Base-by-base conservation (phyloP, 345 rosid genomes). In the Erysimum cheiranthoides region DNA sequence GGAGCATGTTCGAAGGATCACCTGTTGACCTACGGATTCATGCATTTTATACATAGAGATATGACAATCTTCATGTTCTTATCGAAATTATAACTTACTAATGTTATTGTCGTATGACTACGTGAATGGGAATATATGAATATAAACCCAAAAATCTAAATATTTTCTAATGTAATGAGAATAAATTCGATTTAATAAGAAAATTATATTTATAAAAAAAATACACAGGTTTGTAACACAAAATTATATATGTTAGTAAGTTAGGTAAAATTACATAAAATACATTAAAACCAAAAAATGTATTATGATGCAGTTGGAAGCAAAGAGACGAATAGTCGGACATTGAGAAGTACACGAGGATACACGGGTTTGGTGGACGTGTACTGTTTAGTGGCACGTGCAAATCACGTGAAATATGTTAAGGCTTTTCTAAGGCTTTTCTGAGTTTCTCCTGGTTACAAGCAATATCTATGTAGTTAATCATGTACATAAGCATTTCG, bases 1-100 rank as follows among this genome's bases (percentile, higher is more conserved):
- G 4, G 39, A 69, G 75, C 71, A 70, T 76, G 74, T 61, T 43
- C 28, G 11, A 46, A 36, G 2, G 38, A 12, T 66, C 68, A 45
- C 42, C 11, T n/a, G 72, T 66, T 74, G 66, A 66, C 78, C 28
- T 66, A 28, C 12, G 49, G 5, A 35, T 42, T 47, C 38, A 63
- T 18, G 59, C 61, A 61, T 36, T 14, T 32, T 40, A 17, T 11
- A 43, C 49, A 14, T 5, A 43, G 47, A 14, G 47, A 14, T 43
- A 5, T 45, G 2, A 36, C 3, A 59, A 16, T 47, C 5, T 16
- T 16, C 1, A 40, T 40, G 46, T 4, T 45, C 9, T 14, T 2
- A 14, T 45, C 5, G 17, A 6, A 14, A 42, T 5, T 13, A 14
- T 13, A 43, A 14, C 8, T 6, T 8, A 47, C 6, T 7, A n/a